A percentile compares a stretch with the other conserved stretches of the same genome.
These are phyloP conservation scores for Neopestalotiopsis clavispora DNA, from an alignment of 2,329 filamentous ascomycete species.

Conservation along the genomic window DNA sequence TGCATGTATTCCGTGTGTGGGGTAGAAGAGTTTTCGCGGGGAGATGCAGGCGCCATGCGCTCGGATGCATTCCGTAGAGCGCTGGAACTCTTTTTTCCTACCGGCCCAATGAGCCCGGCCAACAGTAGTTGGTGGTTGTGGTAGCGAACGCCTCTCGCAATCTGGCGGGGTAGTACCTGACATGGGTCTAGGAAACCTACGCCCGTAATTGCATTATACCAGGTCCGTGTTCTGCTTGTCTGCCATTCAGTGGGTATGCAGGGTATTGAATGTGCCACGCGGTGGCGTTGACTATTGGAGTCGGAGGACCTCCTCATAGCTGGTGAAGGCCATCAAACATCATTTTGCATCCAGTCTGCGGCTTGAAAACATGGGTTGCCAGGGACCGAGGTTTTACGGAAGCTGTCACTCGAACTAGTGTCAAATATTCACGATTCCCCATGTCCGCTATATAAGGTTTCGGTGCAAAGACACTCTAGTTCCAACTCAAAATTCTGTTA, in stretches of 20 bases:
- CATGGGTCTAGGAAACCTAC: background rate
- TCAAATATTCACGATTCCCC: background rate
- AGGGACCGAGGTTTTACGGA: background rate
- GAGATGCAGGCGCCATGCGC: background rate
- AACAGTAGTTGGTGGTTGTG: background rate
- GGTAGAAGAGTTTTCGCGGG: background rate
- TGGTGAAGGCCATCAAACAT: background rate
- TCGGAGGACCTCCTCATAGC: background rate
- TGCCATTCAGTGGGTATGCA: background rate
- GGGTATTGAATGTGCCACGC: background rate
- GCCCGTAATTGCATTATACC: background rate
- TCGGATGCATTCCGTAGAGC: background rate
- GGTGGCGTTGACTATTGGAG: background rate
- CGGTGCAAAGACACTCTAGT: background rate
- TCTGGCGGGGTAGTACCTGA: background rate
- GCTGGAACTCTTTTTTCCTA: background rate
- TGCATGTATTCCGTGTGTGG: background rate
- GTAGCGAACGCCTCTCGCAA: background rate
- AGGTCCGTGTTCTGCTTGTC: background rate
- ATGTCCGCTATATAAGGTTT: background rate
- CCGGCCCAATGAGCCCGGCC: background rate
- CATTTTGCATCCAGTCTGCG: background rate
- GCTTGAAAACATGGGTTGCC: background rate
- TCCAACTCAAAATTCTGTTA: background rate
- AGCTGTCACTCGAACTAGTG: background rate